Base-by-base conservation (phyloP, 345 rosid genomes). In the Psidium guajava region DNA sequence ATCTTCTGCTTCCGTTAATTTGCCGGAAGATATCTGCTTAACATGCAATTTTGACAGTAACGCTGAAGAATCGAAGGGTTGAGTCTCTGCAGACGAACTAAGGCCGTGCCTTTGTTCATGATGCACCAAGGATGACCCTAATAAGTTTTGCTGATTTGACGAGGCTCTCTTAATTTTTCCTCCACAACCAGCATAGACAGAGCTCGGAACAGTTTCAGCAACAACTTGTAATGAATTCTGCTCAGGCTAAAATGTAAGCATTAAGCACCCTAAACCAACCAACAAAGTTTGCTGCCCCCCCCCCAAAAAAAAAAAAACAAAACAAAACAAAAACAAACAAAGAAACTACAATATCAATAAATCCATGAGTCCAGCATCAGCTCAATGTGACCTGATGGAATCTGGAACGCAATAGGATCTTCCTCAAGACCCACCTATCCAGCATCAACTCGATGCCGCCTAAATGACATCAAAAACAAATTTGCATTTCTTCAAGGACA, bases 101-200 rank as follows among this genome's bases (percentile, higher is more conserved):
- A 81, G 75, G 86, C 89, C 90, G 82, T 75, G 75, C 82, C 82
- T 56, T 54, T 88, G 91, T 84, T 91, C 93, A 88, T 64, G 86
- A 89, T 93, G 93, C 73, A 93, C 91, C 98, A 95, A 93, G 77
- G 99, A 93, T 84, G 93, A 91, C 83, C 94, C 88, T 44, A 92
- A 91, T 59, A 87, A 56, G 54, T 85, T 87, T 16, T 85, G 88
- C 40, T 88, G 92, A 86, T 86, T 91, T 57, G 94, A 88, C 28
- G 93, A 90, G 53, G 96, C 87, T 91, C 95, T 92, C 91, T 95
- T 97, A 54, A 97, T 92, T 90, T 97, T 97, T 54, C 92, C 99
- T 83, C 99, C 99, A 87, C 97, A 93, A 89, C 99, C 95, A 91
- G 86, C 87, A 58, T 88, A 89, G 81, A 87, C 91, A 86, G 88